Percentiles rank a stretch among this genome's conserved stretches.
Conservation (phyloP, 805 yeast species). For the Candida sithepensis region DNA sequence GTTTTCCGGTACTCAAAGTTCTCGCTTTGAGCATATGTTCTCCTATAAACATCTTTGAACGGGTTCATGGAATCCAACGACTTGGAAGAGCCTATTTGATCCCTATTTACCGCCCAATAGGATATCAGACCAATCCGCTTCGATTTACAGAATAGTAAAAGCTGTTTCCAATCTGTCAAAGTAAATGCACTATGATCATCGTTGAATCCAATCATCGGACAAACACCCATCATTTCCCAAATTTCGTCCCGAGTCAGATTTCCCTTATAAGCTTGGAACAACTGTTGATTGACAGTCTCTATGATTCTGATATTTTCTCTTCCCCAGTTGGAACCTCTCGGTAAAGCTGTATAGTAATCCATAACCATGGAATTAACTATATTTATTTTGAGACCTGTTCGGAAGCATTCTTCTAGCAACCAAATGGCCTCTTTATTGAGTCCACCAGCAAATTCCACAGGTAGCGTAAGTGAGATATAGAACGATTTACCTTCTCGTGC, state of each 20-base stretch:
- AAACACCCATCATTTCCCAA: slow-evolving; percentile 27
- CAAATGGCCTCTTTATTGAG: slow-evolving; percentile 13
- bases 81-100: slow-evolving; percentile 15
- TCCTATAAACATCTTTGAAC: slow-evolving; percentile 16
- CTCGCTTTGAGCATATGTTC: slow-evolving; percentile 19
- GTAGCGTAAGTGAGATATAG: slow-evolving; percentile 27
- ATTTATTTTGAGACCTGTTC: slow-evolving; percentile 8
- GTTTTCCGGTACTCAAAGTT: slow-evolving; percentile 20
- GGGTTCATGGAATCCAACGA: neutral
- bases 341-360: slow-evolving; percentile 30
- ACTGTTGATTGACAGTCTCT: slow-evolving; percentile 12
- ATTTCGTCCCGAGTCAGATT: slow-evolving; percentile 4
- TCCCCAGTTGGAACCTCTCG: slow-evolving; percentile 23
- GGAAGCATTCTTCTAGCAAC: slow-evolving; percentile 13
- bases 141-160: slow-evolving; percentile 17
- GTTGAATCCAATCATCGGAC: slow-evolving; percentile 34
- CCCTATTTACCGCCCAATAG: slow-evolving; percentile 33
- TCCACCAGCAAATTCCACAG: slow-evolving; percentile 27
- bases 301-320: slow-evolving; percentile 26
- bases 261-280: slow-evolving; percentile 7
- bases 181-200: slow-evolving; percentile 27
- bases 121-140: slow-evolving; percentile 23
- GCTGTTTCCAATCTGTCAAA: slow-evolving; percentile 20
- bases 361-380: slow-evolving; percentile 28
- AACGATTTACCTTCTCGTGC: slow-evolving; percentile 2